Evolutionary conservation across 2,329 filamentous ascomycete genomes (phyloP).

Genomic region (Diaporthe batatas): DNA sequence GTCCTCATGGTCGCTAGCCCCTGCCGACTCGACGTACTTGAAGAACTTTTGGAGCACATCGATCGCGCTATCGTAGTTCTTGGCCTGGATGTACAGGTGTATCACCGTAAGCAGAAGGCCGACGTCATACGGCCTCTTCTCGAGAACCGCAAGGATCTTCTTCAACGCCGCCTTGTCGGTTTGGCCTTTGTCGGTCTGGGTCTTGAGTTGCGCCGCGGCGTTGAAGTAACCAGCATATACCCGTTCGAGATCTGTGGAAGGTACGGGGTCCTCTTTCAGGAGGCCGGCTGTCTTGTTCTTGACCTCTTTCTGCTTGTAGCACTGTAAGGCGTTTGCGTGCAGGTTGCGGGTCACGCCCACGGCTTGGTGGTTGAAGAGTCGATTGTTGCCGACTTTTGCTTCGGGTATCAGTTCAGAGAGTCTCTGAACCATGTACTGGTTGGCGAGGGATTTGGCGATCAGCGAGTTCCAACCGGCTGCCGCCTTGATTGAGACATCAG

Average conservation of each 20-base stretch:
- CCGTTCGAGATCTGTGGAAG: conserved; percentile 46
- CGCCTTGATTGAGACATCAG: conserved; percentile 75
- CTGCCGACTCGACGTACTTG: conserved; percentile 75
- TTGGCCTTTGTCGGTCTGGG: conserved; percentile 70
- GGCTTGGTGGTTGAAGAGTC: conserved; percentile 79
- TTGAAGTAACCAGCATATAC: conserved; percentile 63
- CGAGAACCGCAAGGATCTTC: conserved; percentile 76
- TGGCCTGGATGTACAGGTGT: conserved; percentile 81
- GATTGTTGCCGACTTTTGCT: conserved; percentile 67
- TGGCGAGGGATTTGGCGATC: conserved; percentile 61
- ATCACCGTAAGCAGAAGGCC: conserved; percentile 84
- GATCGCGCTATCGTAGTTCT: conserved; percentile 80
- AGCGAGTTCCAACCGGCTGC: conserved; percentile 76
- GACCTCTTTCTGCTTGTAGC: conserved; percentile 76
- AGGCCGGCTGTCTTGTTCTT: conserved; percentile 60
- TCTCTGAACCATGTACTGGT: conserved; percentile 78
- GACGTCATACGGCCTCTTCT: conserved; percentile 82
- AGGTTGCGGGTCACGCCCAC: conserved; percentile 72
- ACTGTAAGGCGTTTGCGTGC: conserved; percentile 74
- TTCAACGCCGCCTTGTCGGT: conserved; percentile 78
- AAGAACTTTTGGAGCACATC: conserved; percentile 83
- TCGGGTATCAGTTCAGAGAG: conserved; percentile 68
- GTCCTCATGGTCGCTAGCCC: conserved; percentile 69
- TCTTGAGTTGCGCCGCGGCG: conserved; percentile 80
- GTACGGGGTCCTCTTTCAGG: conserved; percentile 51